phyloP scores from a whole-genome alignment of 129 eudicot genomes.

The Helichrysum umbraculigerum region DNA sequence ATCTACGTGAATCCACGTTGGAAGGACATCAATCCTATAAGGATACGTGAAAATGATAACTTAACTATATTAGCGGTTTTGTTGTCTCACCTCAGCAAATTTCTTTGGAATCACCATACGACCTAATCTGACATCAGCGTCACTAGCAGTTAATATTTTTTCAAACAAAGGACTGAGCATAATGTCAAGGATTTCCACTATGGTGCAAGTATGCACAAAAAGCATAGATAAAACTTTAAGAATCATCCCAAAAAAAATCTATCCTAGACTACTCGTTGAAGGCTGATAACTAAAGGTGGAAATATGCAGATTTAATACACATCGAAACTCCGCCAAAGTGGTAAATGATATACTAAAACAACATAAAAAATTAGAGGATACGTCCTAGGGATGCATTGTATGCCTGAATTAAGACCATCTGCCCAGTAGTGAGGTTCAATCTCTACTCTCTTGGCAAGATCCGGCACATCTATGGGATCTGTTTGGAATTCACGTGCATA shows the following conservation, averaged over 20 bases:
- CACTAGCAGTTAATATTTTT: conserved; percentile 54
- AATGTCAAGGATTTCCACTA: conserved; percentile 40
- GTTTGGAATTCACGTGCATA: conserved; percentile 53
- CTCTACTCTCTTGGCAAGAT: conserved; percentile 37
- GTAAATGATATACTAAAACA: neutral
- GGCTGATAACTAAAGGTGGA: neutral
- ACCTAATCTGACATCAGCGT: conserved; percentile 48
- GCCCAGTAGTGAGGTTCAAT: conserved; percentile 48
- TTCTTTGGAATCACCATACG: conserved; percentile 64
- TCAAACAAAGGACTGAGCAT: conserved; percentile 58
- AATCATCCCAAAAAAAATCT: neutral
- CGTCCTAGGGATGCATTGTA: conserved; percentile 45
- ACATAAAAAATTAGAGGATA: conserved; percentile 42
- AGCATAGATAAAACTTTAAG: neutral
- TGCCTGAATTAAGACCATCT: conserved; percentile 39
- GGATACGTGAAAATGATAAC: conserved; percentile 17
- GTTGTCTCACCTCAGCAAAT: conserved; percentile 64
- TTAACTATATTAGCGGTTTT: conserved; percentile 11
- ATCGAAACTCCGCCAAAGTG: conserved; percentile 11
- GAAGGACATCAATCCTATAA: neutral
- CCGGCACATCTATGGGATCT: conserved; percentile 29
- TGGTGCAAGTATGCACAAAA: neutral
- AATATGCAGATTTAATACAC: neutral
- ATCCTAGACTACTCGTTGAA: neutral
- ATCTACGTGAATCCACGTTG: neutral